These are phyloP conservation scores for Yamadazyma nakazawae DNA, from an alignment of 805 yeast genomes.

Conservation along the genomic window DNA sequence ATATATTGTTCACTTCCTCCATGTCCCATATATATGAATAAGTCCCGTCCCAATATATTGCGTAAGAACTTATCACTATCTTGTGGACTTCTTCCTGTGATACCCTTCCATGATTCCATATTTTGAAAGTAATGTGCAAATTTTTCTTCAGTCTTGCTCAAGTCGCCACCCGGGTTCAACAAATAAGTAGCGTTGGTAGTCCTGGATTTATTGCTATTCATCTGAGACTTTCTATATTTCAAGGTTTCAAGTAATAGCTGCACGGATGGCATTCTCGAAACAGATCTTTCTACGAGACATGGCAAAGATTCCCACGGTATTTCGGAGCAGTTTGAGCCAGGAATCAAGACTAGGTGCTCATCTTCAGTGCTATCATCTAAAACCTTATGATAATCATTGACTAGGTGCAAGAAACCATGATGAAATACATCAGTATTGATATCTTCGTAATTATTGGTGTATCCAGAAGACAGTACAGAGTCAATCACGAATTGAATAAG, in stretches of 20 bases:
- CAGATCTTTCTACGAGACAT: slow-evolving; percentile 49
- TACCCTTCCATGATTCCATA: slow-evolving; percentile 34
- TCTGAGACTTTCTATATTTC: slow-evolving; percentile 5
- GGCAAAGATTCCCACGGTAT: slow-evolving; percentile 91
- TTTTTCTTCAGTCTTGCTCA: slow-evolving; percentile 57
- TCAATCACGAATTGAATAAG: slow-evolving; percentile 62
- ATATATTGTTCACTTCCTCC: slow-evolving; percentile 93
- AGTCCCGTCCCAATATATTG: slow-evolving; percentile 36
- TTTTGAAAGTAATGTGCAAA: slow-evolving; percentile 28
- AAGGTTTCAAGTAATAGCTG: slow-evolving; percentile 40
- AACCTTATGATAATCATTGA: not conserved
- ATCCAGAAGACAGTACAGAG: slow-evolving; percentile 59
- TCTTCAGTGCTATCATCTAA: not conserved
- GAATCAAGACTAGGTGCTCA: slow-evolving; percentile 65
- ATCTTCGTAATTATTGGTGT: slow-evolving; percentile 61
- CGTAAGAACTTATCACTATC: slow-evolving; percentile 47
- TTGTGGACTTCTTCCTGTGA: slow-evolving; percentile 51
- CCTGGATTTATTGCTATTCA: not conserved
- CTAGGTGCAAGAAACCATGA: slow-evolving; percentile 48
- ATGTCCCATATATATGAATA: slow-evolving; percentile 85
- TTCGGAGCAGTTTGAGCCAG: slow-evolving; percentile 59
- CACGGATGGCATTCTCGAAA: slow-evolving; percentile 73
- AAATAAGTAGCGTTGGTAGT: slow-evolving; percentile 37
- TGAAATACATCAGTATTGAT: slow-evolving; percentile 56
- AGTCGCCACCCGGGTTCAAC: slow-evolving; percentile 81